A percentile compares a stretch with the other conserved stretches of the same genome.
Conservation (phyloP, 768 basidiomycete species). For the Vararia minispora region DNA sequence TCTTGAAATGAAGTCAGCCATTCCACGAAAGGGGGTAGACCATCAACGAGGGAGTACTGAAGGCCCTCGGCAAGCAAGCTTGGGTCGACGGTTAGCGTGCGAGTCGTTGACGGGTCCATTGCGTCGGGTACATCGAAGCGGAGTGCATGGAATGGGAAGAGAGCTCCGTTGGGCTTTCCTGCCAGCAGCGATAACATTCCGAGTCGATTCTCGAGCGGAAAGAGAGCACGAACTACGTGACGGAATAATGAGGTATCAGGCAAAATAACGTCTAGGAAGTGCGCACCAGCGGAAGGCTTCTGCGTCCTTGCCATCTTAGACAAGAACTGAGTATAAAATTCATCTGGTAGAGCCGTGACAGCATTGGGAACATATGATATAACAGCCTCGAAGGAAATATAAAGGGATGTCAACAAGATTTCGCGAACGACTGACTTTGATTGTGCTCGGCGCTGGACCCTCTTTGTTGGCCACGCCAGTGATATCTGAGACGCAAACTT, state of each 20-base stretch:
- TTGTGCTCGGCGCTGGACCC: too few relatives aligned
- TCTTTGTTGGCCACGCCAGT: too few relatives aligned
- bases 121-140: constrained; percentile 46
- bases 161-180: constrained; percentile 81
- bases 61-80: constrained; percentile 54
- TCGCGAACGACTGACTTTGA: too few relatives aligned
- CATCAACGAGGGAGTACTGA: constrained; percentile 73
- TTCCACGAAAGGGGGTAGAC: constrained; percentile 47
- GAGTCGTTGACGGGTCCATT: constrained; percentile 30
- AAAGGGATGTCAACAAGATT: too few relatives aligned
- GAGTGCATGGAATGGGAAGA: constrained; percentile 84
- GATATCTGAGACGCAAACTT: too few relatives aligned
- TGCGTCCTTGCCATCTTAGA: constrained; percentile 51
- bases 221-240: constrained; percentile 44
- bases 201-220: constrained; percentile 67
- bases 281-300: constrained; percentile 25
- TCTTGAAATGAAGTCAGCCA: constrained; percentile 72
- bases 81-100: constrained; percentile 41
- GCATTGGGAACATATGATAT: too few relatives aligned
- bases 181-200: constrained; percentile 77
- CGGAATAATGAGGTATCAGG: not conserved
- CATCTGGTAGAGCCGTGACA: constrained; percentile 29
- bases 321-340: constrained; percentile 50
- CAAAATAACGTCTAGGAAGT: not conserved
- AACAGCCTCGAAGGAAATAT: too few relatives aligned